Percentiles rank a stretch among this genome's conserved stretches.
These are phyloP conservation scores for Oidiodendron maius DNA, from an alignment of 495 filamentous ascomycete species.

Conservation along the genomic window DNA sequence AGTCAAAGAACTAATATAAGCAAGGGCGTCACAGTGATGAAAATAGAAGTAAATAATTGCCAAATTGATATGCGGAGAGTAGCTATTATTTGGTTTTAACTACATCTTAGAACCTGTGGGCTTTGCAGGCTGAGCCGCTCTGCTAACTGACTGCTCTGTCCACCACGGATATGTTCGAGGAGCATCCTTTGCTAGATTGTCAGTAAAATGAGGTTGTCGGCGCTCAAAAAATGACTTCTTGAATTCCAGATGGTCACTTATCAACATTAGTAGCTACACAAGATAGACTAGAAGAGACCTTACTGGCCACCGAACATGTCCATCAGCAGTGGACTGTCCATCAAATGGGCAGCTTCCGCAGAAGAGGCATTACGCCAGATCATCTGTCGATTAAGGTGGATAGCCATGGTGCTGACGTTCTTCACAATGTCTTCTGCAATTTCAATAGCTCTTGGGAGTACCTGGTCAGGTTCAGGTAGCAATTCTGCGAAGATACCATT, in stretches of 20 bases:
- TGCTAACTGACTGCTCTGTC: too few species aligned
- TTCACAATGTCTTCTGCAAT: slow-evolving; percentile 23
- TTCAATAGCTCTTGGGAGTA: slow-evolving; percentile 8
- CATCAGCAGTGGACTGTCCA: slow-evolving; percentile 50
- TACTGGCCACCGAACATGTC: slow-evolving; percentile 39
- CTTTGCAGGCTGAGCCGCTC: too few species aligned
- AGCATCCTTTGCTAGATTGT: slow-evolving; percentile 35
- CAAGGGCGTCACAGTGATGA: too few species aligned
- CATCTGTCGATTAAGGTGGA: slow-evolving; percentile 48
- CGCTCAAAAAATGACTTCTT: slow-evolving; percentile 36
- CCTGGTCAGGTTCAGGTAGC: slow-evolving; percentile 1
- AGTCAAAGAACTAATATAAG: too few species aligned
- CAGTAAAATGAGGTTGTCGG: slow-evolving; percentile 43
- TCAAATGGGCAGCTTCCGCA: slow-evolving; percentile 49
- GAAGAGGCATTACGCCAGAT: slow-evolving; percentile 44
- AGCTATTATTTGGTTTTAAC: too few species aligned
- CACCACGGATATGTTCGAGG: slow-evolving; percentile 42
- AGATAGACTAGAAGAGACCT: not conserved
- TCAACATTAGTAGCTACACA: not conserved
- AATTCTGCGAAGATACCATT: slow-evolving; percentile 5
- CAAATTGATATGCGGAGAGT: too few species aligned
- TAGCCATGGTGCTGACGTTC: slow-evolving; percentile 47
- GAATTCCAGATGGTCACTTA: slow-evolving; percentile 39
- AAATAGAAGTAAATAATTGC: too few species aligned
- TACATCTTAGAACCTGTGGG: too few species aligned